Evolutionary conservation across 345 rosid species (phyloP).

Genomic region (Fremontodendron californicum): DNA sequence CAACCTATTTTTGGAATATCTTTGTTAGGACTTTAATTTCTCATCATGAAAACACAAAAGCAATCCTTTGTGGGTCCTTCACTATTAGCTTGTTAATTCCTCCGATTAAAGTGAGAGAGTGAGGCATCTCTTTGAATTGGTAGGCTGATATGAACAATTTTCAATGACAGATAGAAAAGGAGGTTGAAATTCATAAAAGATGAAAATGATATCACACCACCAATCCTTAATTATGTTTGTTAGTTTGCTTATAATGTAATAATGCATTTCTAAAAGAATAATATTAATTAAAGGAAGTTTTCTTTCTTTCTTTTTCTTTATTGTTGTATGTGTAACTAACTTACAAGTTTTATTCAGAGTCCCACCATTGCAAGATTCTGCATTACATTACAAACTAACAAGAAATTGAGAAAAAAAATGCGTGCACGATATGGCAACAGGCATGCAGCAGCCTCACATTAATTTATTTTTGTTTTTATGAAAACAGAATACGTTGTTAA

Average conservation of each 20-base stretch:
- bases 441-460: neutral
- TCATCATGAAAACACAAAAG: neutral
- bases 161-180: neutral
- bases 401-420: neutral
- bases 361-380: neutral
- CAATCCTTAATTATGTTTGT: neutral
- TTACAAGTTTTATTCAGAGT: neutral
- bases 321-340: neutral
- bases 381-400: neutral
- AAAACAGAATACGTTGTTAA: neutral
- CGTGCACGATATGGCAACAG: neutral
- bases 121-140: neutral
- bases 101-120: neutral
- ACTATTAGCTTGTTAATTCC: neutral
- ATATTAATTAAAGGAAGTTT: neutral
- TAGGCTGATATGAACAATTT: neutral
- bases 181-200: neutral
- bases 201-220: neutral
- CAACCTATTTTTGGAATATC: neutral
- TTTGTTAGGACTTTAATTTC: neutral
- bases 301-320: neutral
- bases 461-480: neutral
- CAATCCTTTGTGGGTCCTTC: neutral
- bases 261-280: neutral
- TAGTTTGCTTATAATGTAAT: neutral